Evolutionary conservation across 2,329 filamentous ascomycete species (phyloP).

Genomic region (Rutstroemia sp.): DNA sequence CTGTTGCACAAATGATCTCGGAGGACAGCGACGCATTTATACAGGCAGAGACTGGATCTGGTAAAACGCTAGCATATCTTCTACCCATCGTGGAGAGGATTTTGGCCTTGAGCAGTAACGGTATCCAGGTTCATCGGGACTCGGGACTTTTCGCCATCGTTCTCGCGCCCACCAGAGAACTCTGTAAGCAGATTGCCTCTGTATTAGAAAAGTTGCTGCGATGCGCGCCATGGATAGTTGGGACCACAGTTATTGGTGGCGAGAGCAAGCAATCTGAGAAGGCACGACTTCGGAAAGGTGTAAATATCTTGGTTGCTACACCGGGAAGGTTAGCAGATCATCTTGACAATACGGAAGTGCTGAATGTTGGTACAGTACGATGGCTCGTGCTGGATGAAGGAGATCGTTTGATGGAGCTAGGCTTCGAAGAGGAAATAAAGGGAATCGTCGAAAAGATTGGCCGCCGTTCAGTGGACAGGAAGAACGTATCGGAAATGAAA

Average conservation of each 20-base stretch:
- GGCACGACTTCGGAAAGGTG: slow-evolving; percentile 82
- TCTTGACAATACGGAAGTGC: slow-evolving; percentile 80
- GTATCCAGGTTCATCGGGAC: slow-evolving; percentile 62
- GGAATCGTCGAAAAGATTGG: slow-evolving; percentile 78
- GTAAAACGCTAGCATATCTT: slow-evolving; percentile 95
- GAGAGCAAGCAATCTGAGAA: slow-evolving; percentile 77
- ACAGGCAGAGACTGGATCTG: slow-evolving; percentile 93
- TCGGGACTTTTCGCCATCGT: slow-evolving; percentile 91
- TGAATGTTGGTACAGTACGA: slow-evolving; percentile 81
- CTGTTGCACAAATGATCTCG: slow-evolving; percentile 71
- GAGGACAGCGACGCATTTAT: slow-evolving; percentile 88
- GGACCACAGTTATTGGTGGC: slow-evolving; percentile 69
- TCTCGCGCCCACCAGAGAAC: slow-evolving; percentile 85
- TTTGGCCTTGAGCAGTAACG: slow-evolving; percentile 59
- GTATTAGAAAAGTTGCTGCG: slow-evolving; percentile 80
- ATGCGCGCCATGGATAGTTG: slow-evolving; percentile 91
- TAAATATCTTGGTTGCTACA: slow-evolving; percentile 94
- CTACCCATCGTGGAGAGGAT: slow-evolving; percentile 87
- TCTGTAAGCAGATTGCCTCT: slow-evolving; percentile 86
- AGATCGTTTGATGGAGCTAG: slow-evolving; percentile 96
- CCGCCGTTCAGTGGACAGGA: slow-evolving; percentile 52
- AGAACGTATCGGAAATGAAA: slow-evolving; percentile 47
- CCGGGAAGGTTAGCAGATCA: slow-evolving; percentile 89
- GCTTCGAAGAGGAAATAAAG: slow-evolving; percentile 90
- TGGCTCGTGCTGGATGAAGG: slow-evolving; percentile 96